Evolutionary conservation across 176 grass and related monocot genomes (phyloP).

Genomic region (Oryza punctata): DNA sequence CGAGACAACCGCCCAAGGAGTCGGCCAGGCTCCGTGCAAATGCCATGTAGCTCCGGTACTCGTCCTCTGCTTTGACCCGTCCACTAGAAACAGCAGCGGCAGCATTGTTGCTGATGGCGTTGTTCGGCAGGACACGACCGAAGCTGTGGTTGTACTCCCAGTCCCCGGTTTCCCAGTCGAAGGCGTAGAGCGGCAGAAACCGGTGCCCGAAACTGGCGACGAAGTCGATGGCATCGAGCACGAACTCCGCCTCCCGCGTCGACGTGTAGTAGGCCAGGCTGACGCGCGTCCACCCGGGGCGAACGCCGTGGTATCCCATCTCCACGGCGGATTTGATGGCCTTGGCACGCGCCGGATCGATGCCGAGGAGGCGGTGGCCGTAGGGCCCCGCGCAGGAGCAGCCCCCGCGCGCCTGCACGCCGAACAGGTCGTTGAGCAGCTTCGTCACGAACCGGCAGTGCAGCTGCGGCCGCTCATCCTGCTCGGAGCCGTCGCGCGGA

Average conservation of each 20-base stretch:
- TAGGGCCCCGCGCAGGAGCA: conserved; percentile 83
- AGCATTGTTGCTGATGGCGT: background rate
- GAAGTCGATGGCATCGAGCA: conserved; percentile 67
- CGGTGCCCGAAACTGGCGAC: conserved; percentile 66
- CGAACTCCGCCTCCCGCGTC: conserved; percentile 62
- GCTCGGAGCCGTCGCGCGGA: background rate
- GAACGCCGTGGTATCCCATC: conserved; percentile 65
- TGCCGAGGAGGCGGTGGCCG: conserved; percentile 64
- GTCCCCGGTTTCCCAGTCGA: conserved; percentile 68
- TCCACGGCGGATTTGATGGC: conserved; percentile 50
- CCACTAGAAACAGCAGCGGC: background rate
- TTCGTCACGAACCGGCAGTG: conserved; percentile 78
- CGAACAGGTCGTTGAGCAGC: conserved; percentile 85
- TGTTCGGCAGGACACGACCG: conserved; percentile 24
- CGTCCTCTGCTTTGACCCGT: conserved; percentile 22
- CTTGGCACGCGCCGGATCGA: conserved; percentile 46
- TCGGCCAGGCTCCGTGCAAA: conserved; percentile 34
- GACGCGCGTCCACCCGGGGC: conserved; percentile 75
- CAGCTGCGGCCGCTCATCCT: conserved; percentile 42
- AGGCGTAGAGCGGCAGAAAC: conserved; percentile 70
- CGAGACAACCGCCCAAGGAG: background rate
- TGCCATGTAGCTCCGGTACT: conserved; percentile 38
- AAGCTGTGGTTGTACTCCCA: conserved; percentile 40
- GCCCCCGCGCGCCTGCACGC: conserved; percentile 80
- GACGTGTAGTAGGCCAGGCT: conserved; percentile 76